phyloP scores from a whole-genome alignment of 257 asterid species.

The Jaltomata sinuosa region DNA sequence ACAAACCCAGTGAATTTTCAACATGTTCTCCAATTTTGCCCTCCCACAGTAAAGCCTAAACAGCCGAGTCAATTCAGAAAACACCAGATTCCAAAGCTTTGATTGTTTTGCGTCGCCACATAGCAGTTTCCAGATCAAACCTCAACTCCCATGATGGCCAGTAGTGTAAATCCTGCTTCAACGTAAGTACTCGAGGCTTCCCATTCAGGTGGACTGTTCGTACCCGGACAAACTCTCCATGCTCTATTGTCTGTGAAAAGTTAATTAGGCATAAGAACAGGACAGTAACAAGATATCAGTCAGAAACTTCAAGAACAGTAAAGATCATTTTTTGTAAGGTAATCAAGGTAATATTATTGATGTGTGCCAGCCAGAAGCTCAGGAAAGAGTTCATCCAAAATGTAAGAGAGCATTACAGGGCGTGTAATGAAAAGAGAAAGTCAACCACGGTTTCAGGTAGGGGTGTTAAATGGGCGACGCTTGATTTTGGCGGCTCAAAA shows the following conservation, averaged over 20 bases:
- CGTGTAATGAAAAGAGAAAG: not conserved
- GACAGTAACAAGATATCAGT: not conserved
- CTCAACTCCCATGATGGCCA: conserved; percentile 98
- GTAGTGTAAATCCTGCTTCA: conserved; percentile 96
- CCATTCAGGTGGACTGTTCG: conserved; percentile 81
- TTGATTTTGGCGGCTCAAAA: not conserved
- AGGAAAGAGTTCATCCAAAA: not conserved
- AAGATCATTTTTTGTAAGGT: not conserved
- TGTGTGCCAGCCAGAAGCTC: not conserved
- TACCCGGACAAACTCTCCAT: conserved; percentile 88
- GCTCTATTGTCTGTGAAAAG: conserved; percentile 54
- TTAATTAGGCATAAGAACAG: not conserved
- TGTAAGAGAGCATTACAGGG: not conserved
- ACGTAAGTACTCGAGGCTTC: conserved; percentile 81
- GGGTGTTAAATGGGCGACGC: not conserved
- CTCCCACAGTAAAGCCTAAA: not conserved
- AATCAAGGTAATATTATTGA: not conserved
- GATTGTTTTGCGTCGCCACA: conserved; percentile 72
- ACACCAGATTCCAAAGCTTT: conserved; percentile 33
- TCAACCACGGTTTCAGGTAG: not conserved
- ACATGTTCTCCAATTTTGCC: not conserved
- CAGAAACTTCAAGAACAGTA: not conserved
- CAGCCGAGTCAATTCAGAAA: not conserved
- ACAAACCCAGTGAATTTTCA: not conserved
- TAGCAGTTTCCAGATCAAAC: conserved; percentile 73